Conservation (phyloP, 768 basidiomycete genomes). For the Boletus insuetus region DNA sequence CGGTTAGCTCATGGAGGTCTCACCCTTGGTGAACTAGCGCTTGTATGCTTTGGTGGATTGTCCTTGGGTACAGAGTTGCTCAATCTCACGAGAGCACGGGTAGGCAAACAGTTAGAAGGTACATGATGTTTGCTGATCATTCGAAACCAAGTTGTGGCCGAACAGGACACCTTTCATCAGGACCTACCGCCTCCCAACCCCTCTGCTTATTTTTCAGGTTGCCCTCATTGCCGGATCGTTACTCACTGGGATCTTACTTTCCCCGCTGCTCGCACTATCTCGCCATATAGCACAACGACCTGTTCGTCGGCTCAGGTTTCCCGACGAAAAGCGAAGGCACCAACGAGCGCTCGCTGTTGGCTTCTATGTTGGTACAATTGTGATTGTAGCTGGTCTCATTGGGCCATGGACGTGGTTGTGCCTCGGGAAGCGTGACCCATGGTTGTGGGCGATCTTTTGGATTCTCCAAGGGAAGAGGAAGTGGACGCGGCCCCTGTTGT, state of each 20-base stretch:
- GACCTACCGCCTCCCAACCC: slow-evolving; percentile 90
- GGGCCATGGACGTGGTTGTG: slow-evolving; percentile 94
- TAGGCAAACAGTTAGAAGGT: slow-evolving; percentile 36
- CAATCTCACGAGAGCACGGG: slow-evolving; percentile 79
- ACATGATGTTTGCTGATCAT: not conserved
- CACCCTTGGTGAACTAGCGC: slow-evolving; percentile 89
- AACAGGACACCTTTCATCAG: slow-evolving; percentile 79
- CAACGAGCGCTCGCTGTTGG: slow-evolving; percentile 80
- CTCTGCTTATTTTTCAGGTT: slow-evolving; percentile 86
- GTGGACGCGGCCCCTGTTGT: slow-evolving; percentile 76
- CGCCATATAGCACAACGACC: slow-evolving; percentile 89
- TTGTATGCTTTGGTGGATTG: slow-evolving; percentile 88
- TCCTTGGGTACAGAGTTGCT: slow-evolving; percentile 83
- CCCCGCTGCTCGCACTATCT: slow-evolving; percentile 87
- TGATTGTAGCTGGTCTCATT: slow-evolving; percentile 79
- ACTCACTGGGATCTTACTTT: slow-evolving; percentile 91
- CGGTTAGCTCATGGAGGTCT: slow-evolving; percentile 92
- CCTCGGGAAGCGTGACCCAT: slow-evolving; percentile 78
- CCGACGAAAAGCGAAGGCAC: slow-evolving; percentile 79
- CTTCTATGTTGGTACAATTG: slow-evolving; percentile 73
- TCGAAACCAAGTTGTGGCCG: slow-evolving; percentile 64
- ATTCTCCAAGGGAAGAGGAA: slow-evolving; percentile 68
- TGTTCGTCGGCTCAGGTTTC: slow-evolving; percentile 73
- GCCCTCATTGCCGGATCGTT: slow-evolving; percentile 91
- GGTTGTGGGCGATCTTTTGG: slow-evolving; percentile 81